Evolutionary conservation across 805 yeast species (phyloP).

Genomic region (Sugiyamaella chiloensis): DNA sequence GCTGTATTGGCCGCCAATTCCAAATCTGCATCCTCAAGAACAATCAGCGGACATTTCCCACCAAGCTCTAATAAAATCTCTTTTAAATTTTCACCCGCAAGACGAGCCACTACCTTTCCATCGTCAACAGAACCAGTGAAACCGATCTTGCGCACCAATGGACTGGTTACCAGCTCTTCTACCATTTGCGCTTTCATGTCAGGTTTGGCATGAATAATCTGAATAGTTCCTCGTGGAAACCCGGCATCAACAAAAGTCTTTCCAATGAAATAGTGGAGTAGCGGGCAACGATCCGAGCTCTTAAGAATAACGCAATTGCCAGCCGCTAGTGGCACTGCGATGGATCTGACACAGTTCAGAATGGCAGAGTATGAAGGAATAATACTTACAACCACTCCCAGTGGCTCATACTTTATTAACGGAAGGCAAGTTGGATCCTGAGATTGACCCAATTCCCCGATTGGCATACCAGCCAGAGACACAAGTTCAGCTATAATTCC

Average conservation of each 20-base stretch:
- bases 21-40: conserved; percentile 79
- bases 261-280: conserved; percentile 52
- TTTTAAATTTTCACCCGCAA: conserved; percentile 68
- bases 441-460: background rate
- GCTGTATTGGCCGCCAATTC: conserved; percentile 70
- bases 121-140: conserved; percentile 85
- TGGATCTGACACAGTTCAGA: conserved; percentile 56
- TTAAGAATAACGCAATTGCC: conserved; percentile 80
- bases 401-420: background rate
- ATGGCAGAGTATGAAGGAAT: conserved; percentile 79
- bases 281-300: conserved; percentile 70
- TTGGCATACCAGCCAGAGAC: background rate
- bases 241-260: conserved; percentile 46
- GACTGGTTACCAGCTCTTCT: conserved; percentile 69
- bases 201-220: conserved; percentile 44
- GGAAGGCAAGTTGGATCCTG: background rate
- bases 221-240: conserved; percentile 74
- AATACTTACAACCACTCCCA: conserved; percentile 1
- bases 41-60: conserved; percentile 88
- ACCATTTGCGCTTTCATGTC: conserved; percentile 51
- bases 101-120: conserved; percentile 67
- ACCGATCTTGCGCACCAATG: conserved; percentile 73
- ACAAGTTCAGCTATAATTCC: background rate
- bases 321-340: conserved; percentile 77
- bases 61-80: conserved; percentile 87